Evolutionary conservation across 2,329 filamentous ascomycete genomes (phyloP), one percentile per base, ranked within the genome.

Genomic region (Phialocephala subalpina): DNA sequence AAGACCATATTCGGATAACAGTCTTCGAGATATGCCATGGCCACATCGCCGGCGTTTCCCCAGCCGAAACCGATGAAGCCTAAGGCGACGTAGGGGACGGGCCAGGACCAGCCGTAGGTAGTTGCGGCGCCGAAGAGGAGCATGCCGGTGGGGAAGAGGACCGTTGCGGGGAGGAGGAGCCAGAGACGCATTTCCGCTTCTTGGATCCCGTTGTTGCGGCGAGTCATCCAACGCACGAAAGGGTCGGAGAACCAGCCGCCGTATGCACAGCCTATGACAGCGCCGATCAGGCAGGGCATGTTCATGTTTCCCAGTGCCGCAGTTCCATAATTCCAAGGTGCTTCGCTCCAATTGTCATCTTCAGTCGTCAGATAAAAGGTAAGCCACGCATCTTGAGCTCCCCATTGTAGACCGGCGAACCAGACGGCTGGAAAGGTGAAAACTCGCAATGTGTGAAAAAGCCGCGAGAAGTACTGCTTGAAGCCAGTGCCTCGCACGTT

Each of bases 41-140:
- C 80, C 65, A 87, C 73, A 74, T 87, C 86, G 5, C 86, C 86
- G 1, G 84, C 84, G 59, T 84, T 87, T 7, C 86, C 85, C 74
- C 85, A 87, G 1, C 85, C 86, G 62, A 88, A 87, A 4, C 86
- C 86, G 29, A 87, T 87, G 69, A 87, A 82, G 2, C 83, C 85
- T 0, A 87, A 76, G 1, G 84, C 86, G 14, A 87, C 77, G 61
- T 87, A 87, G 0, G 85, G 82, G 9, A 78, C 77, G 1, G 81
- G 83, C 85, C 85, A 87, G 40, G 74, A 68, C 84, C 82, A 86
- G 1, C 81, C 82, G 42, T 82, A 77, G 2, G 77, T 73, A 0
- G 76, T 76, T 6, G 74, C 77, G 49, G 80, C 74, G 0, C 80
- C 80, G 52, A 81, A 82, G 8, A 80, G 77, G 0, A 82, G 70